These are phyloP conservation scores for Daldinia childiae DNA, from an alignment of 495 filamentous ascomycete species.

Conservation along the genomic window DNA sequence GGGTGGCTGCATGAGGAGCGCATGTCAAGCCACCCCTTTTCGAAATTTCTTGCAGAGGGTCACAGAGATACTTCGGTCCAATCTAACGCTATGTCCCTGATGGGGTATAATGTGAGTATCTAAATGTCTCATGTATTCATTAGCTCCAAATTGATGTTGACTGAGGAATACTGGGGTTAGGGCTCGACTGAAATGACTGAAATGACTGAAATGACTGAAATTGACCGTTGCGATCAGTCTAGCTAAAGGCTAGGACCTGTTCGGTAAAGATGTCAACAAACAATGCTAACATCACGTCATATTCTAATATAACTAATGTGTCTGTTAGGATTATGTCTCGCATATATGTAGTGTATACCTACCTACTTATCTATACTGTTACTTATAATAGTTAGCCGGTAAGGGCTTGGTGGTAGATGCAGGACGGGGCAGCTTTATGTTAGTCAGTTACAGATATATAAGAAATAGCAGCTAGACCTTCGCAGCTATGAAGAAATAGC, in stretches of 20 bases:
- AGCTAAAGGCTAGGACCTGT: conserved; percentile 4
- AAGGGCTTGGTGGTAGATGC: not conserved
- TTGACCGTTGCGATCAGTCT: conserved; percentile 25
- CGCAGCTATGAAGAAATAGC: not conserved
- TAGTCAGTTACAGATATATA: not conserved
- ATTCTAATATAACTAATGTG: conserved; percentile 1
- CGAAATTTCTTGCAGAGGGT: conserved; percentile 34
- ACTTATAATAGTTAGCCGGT: conserved; percentile 2
- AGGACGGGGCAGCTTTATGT: not conserved
- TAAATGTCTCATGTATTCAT: conserved; percentile 24
- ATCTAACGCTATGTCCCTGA: conserved; percentile 16
- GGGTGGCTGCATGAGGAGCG: conserved; percentile 39
- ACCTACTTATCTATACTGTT: not conserved
- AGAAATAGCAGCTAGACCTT: not conserved
- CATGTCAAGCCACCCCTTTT: conserved; percentile 42
- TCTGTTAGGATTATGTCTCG: not conserved
- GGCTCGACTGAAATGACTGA: conserved; percentile 1
- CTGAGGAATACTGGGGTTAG: not conserved
- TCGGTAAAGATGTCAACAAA: conserved; percentile 28
- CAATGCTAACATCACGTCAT: conserved; percentile 25
- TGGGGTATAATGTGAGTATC: conserved; percentile 12
- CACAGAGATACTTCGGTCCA: conserved; percentile 22
- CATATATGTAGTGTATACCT: conserved; percentile 14
- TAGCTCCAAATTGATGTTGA: conserved; percentile 7
- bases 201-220: conserved; percentile 3